phyloP scores from a whole-genome alignment of 768 basidiomycete species.

The Panaeolus papilionaceus region DNA sequence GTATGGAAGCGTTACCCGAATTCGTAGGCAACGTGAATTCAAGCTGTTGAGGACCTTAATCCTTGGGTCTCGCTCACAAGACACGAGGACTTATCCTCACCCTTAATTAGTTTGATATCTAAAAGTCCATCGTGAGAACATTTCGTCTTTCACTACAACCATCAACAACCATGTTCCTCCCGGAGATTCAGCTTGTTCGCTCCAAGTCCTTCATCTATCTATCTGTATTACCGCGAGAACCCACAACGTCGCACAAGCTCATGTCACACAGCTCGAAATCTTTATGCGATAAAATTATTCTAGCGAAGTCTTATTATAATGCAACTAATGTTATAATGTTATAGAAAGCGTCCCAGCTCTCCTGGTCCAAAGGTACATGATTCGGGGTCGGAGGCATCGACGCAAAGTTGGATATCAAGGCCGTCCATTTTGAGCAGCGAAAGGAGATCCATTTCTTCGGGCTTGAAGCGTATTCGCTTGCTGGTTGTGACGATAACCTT shows the following conservation, averaged over 20 bases:
- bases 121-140: neutral
- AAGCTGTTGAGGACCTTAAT: no score
- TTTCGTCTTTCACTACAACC: neutral
- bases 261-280: no score
- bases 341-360: neutral
- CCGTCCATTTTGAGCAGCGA: neutral
- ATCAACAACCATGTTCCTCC: neutral
- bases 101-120: no score
- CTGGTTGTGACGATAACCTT: conserved; percentile 1
- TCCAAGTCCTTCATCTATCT: neutral
- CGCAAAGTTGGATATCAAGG: conserved; percentile 1
- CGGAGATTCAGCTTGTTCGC: neutral
- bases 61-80: no score
- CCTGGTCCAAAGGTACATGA: neutral
- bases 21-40: no score
- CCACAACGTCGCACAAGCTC: no score
- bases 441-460: neutral
- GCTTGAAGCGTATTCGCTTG: conserved; percentile 1
- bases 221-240: no score
- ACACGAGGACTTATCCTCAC: no score
- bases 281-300: neutral
- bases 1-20: no score
- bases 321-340: neutral
- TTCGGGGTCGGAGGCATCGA: neutral
- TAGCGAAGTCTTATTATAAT: neutral